Evolutionary conservation across 2,329 filamentous ascomycete species (phyloP).

Genomic region (Diplodia corticola): DNA sequence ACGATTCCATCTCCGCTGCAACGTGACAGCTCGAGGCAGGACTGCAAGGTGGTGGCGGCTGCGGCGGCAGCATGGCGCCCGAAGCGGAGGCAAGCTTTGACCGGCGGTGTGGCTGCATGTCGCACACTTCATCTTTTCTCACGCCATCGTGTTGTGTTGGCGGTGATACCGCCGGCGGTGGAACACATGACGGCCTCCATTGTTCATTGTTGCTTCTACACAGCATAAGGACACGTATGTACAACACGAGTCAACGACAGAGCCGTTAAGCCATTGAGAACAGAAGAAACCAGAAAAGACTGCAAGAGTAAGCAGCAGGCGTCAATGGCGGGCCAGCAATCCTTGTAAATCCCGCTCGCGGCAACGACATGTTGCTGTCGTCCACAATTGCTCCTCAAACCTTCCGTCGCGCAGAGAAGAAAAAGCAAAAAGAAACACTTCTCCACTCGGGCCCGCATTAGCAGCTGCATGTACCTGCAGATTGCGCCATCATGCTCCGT

Average conservation of each 20-base stretch:
- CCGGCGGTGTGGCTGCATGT: neutral
- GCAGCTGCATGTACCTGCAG: neutral
- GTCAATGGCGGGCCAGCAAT: neutral
- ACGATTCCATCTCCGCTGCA: neutral
- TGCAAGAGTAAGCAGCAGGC: neutral
- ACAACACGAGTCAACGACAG: neutral
- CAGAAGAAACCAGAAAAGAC: neutral
- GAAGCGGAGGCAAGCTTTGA: neutral
- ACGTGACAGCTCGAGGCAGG: neutral
- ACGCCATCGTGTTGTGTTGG: constrained; percentile 3
- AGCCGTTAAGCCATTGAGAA: neutral
- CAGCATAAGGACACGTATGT: neutral
- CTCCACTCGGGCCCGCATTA: neutral
- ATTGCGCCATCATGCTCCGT: neutral
- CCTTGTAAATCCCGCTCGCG: neutral
- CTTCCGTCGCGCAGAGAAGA: neutral
- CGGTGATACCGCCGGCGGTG: neutral
- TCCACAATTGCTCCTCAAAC: neutral
- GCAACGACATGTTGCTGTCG: too few species aligned
- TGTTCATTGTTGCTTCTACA: neutral
- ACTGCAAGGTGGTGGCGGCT: neutral
- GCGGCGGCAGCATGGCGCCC: neutral
- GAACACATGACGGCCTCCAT: neutral
- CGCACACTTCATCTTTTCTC: constrained; percentile 13
- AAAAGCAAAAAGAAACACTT: neutral